A percentile compares a stretch with the other conserved stretches of the same genome.
Conservation (phyloP, 345 rosid species). For the Reutealis trisperma region DNA sequence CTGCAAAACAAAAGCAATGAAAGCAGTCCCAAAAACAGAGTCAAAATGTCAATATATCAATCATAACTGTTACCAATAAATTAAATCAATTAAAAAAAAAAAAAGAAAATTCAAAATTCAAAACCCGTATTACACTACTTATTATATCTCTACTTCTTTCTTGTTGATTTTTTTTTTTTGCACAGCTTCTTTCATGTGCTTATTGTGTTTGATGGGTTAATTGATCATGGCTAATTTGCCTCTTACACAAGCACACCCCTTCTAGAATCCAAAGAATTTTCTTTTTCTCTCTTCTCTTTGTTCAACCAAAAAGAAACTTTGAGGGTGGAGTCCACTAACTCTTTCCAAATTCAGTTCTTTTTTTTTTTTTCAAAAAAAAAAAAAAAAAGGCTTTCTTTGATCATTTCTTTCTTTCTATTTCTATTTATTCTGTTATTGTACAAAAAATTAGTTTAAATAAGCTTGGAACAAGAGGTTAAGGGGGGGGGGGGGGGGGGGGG, state of each 20-base stretch:
- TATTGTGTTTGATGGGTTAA: neutral
- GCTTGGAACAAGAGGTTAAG: neutral
- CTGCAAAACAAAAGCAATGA: neutral
- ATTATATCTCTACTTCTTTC: too few relatives aligned
- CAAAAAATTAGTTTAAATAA: neutral
- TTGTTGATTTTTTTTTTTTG: neutral
- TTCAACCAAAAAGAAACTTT: conserved; percentile 11
- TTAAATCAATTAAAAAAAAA: neutral
- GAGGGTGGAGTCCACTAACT: conserved; percentile 9
- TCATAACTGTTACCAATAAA: conserved; percentile 1
- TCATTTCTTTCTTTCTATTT: neutral
- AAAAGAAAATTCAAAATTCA: neutral
- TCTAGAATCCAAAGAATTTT: neutral
- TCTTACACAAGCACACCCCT: neutral
- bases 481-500: neutral
- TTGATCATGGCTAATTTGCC: neutral
- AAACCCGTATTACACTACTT: neutral
- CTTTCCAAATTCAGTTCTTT: neutral
- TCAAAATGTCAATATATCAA: conserved; percentile 1
- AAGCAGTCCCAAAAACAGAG: neutral
- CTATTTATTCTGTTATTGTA: neutral
- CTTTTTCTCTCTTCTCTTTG: neutral
- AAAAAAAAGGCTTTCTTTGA: neutral
- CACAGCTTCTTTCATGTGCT: neutral
- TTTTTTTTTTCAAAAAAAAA: too few relatives aligned